Conservation (phyloP, 768 basidiomycete species). For the Leccinum broughii region DNA sequence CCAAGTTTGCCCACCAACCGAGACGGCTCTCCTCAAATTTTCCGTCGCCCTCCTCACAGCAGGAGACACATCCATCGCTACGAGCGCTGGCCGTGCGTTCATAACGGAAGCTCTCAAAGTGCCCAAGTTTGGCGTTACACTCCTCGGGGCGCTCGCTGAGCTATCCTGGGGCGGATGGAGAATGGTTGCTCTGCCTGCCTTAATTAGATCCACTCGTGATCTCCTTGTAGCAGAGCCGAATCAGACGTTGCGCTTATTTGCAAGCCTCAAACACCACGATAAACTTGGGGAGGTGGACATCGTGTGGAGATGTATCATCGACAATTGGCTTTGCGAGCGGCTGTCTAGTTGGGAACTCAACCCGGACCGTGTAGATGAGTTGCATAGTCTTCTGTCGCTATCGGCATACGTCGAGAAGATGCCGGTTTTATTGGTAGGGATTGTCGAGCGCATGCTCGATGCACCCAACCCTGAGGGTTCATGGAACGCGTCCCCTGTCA, state of each 20-base stretch:
- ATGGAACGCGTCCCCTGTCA: slow-evolving; percentile 37
- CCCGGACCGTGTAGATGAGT: slow-evolving; percentile 42
- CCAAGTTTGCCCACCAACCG: slow-evolving; percentile 27
- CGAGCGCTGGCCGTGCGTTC: slow-evolving; percentile 49
- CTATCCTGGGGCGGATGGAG: slow-evolving; percentile 80
- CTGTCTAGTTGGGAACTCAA: slow-evolving; percentile 43
- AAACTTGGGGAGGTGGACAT: slow-evolving; percentile 58
- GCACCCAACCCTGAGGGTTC: slow-evolving; percentile 29
- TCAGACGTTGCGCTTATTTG: slow-evolving; percentile 49
- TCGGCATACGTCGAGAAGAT: slow-evolving; percentile 44
- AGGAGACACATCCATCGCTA: slow-evolving; percentile 42
- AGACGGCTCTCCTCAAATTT: slow-evolving; percentile 25
- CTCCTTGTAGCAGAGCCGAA: slow-evolving; percentile 47
- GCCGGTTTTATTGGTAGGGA: slow-evolving; percentile 40
- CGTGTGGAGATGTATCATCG: slow-evolving; percentile 57
- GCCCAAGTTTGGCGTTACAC: slow-evolving; percentile 46
- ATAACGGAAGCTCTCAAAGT: slow-evolving; percentile 26
- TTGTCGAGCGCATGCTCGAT: too few species aligned
- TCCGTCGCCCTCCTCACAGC: slow-evolving; percentile 33
- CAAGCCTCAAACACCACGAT: slow-evolving; percentile 45
- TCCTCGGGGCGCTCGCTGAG: slow-evolving; percentile 63
- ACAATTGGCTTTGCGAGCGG: slow-evolving; percentile 46
- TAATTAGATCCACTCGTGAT: slow-evolving; percentile 51
- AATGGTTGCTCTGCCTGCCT: slow-evolving; percentile 56
- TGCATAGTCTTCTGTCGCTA: too few species aligned